Conservation (phyloP, 2,329 filamentous ascomycete genomes). For the Akanthomyces dipterigenus region DNA sequence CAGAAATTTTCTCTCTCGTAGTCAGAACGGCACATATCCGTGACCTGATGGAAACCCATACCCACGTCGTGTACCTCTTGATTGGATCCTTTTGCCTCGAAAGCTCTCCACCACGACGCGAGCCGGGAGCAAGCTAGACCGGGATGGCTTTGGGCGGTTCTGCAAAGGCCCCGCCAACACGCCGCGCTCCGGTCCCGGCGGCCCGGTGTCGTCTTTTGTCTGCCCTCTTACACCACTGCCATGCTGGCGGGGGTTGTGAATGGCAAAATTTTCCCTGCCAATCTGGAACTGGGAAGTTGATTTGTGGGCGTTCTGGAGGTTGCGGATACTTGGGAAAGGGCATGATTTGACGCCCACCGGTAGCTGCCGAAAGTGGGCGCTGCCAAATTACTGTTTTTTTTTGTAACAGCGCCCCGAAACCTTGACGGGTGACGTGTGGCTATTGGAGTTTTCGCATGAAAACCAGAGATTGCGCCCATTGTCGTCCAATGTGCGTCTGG, state of each 20-base stretch:
- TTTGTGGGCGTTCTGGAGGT: not conserved
- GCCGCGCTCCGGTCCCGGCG: slow-evolving; percentile 9
- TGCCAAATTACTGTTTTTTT: not conserved
- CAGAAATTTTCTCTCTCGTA: not conserved
- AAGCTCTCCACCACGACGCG: not conserved
- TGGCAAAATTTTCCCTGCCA: not conserved
- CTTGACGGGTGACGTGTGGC: not conserved
- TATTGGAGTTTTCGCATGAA: not conserved
- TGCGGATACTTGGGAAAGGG: not conserved
- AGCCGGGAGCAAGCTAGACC: not conserved
- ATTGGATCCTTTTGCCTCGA: not conserved
- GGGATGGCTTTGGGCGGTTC: not conserved
- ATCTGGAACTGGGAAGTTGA: not conserved
- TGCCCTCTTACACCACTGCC: not conserved
- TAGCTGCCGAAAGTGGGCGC: slow-evolving; percentile 2
- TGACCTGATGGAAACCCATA: slow-evolving; percentile 8
- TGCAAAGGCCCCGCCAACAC: not conserved
- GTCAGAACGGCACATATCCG: not conserved
- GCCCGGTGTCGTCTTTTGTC: not conserved
- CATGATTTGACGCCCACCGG: not conserved
- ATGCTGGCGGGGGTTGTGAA: not conserved
- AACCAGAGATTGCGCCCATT: not conserved
- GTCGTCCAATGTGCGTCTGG: not conserved
- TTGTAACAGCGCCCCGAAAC: not conserved
- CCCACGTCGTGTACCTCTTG: not conserved